Evolutionary conservation across 2,329 filamentous ascomycete species (phyloP).

Genomic region (Aureobasidium sp.): DNA sequence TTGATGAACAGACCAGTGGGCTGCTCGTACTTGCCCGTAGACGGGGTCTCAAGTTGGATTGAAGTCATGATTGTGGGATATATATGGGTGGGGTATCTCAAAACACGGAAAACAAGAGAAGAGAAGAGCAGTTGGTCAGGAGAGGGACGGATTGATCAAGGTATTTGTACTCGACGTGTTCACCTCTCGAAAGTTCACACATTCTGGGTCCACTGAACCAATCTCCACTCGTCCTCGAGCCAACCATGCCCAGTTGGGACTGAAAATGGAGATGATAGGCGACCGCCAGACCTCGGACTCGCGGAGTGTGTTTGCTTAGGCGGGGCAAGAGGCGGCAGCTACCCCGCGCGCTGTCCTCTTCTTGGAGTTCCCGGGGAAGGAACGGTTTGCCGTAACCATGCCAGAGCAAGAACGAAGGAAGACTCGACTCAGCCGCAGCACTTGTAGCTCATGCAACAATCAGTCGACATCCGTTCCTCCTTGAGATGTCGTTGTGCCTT

Average conservation of each 20-base stretch:
- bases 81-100: conserved; percentile 20
- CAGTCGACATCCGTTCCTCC: not conserved
- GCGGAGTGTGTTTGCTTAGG: conserved; percentile 11
- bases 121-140: not conserved
- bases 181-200: conserved; percentile 3
- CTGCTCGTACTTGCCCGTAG: conserved; percentile 53
- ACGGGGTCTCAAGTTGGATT: conserved; percentile 60
- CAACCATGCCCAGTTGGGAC: not conserved
- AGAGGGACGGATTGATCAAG: conserved; percentile 1
- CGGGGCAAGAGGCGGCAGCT: conserved; percentile 4
- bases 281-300: conserved; percentile 12
- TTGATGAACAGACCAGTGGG: conserved; percentile 69
- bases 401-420: not conserved
- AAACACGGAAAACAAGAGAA: conserved; percentile 14
- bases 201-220: not conserved
- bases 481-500: not conserved
- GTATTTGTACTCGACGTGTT: conserved; percentile 15
- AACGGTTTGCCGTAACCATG: not conserved
- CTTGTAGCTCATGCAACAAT: not conserved
- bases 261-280: conserved; percentile 2
- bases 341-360: conserved; percentile 13
- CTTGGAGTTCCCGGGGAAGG: conserved; percentile 1
- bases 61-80: conserved; percentile 38
- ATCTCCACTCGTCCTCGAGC: conserved; percentile 14
- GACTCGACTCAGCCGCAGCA: not conserved